Conservation (phyloP, 1,139 yeast species). For the Nakaseomyces sp. region DNA sequence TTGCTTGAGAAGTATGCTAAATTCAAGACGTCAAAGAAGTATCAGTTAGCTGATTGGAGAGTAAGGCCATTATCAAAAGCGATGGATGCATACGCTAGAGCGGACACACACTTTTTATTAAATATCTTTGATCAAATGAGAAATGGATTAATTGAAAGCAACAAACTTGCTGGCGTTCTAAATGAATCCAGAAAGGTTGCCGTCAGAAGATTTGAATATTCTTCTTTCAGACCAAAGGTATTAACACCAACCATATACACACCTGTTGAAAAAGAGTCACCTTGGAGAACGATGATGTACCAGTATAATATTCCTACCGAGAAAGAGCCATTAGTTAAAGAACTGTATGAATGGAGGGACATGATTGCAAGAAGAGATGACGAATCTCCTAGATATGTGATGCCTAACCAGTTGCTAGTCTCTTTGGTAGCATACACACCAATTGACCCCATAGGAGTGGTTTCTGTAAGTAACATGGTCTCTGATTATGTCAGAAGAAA, state of each 20-base stretch:
- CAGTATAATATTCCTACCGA: conserved; percentile 58
- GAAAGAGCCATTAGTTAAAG: conserved; percentile 50
- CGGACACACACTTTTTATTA: conserved; percentile 87
- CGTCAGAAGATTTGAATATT: conserved; percentile 68
- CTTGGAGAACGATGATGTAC: conserved; percentile 50
- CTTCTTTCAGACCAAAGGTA: conserved; percentile 48
- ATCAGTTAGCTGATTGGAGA: conserved; percentile 97
- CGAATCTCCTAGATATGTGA: conserved; percentile 73
- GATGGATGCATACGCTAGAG: conserved; percentile 81
- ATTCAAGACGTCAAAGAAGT: conserved; percentile 85
- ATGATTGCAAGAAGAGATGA: conserved; percentile 61
- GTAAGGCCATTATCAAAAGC: conserved; percentile 71
- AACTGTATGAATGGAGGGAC: conserved; percentile 79
- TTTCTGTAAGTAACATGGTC: conserved; percentile 42
- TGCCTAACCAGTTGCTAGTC: conserved; percentile 74
- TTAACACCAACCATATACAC: conserved; percentile 36
- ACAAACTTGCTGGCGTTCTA: conserved; percentile 54
- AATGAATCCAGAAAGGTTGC: conserved; percentile 77
- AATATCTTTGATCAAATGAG: conserved; percentile 71
- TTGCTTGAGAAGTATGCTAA: conserved; percentile 71
- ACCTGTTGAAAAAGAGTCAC: conserved; percentile 44
- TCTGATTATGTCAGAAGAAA: conserved; percentile 51
- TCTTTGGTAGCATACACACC: conserved; percentile 54
- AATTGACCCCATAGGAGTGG: conserved; percentile 47
- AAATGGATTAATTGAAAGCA: conserved; percentile 47